Evolutionary conservation across 2,329 filamentous ascomycete genomes (phyloP), one percentile per base, ranked within the genome.

Genomic region (Colletotrichum sp.): DNA sequence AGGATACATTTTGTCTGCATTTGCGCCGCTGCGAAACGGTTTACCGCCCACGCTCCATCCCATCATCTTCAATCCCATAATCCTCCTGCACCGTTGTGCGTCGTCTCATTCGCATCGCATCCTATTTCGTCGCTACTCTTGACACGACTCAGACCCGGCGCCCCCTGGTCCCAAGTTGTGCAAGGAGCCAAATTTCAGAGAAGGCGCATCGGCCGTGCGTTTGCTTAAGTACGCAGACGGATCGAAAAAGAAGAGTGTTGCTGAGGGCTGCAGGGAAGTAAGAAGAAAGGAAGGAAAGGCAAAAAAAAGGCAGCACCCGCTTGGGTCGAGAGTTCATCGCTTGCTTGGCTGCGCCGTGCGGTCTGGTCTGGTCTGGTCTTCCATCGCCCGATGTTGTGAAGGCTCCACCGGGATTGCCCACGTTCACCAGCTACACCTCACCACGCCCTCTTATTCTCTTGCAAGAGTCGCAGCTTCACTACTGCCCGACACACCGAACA

Each of bases 201-300:
- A 63, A 9, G 61, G 71, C 73, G 43, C 73, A 69, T 52, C 52
- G 36, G 48, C 73, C 70, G 73, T 75, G 70, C 73, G 64, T 43
- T 71, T 75, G 73, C 70, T 60, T 36, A 52, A 65, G 70, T 48
- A 64, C 67, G 34, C 67, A 48, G 28, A 64, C 72, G 32, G 63
- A 30, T 60, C 63, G 21, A 28, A 34, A 16, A 59, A 55, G 16
- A 26, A 48, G 48, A 24, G 43, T 52, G 43, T 52, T 52, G 43
- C 43, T 52, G 43, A 52, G 43, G 32, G 48, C 28, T 28, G 52
- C 24, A 72, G 13, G 63, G 18, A 32, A 61, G 61, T 26, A 66
- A 24, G 24, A 28, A 61, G n/a, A 32, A 36, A 32, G 30, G 12
- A 43, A 52, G 21, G 30, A 61, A 60, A 26, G 57, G 64, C 24